Evolutionary conservation across 1,284 basidiomycete genomes (phyloP).

Genomic region (Cutaneotrichosporon arboriforme): DNA sequence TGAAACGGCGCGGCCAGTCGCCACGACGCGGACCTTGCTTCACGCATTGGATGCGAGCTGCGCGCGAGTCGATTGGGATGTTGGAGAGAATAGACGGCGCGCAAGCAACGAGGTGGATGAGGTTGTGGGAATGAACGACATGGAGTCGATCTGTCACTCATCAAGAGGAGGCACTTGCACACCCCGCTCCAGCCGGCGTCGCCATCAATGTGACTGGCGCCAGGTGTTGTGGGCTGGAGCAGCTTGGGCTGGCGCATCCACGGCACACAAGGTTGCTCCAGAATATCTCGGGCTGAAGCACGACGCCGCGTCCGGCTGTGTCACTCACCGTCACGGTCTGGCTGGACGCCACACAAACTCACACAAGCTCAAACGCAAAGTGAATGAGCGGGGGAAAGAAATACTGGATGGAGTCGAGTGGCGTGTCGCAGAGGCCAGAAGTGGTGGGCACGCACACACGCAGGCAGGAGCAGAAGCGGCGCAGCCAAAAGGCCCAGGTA

Average conservation of each 20-base stretch:
- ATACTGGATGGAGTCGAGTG: conserved; percentile 2
- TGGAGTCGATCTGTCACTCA: not conserved
- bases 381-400: not conserved
- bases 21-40: too few relatives aligned
- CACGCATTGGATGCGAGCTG: too few relatives aligned
- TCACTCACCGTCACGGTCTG: not conserved
- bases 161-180: not conserved
- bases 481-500: not conserved
- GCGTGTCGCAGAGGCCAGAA: not conserved
- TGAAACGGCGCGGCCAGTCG: not conserved
- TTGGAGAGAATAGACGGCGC: too few relatives aligned
- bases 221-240: not conserved
- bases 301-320: not conserved
- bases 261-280: not conserved
- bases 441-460: too few relatives aligned
- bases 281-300: not conserved
- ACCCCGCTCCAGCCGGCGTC: not conserved
- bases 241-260: not conserved
- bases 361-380: conserved; percentile 1
- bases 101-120: too few relatives aligned
- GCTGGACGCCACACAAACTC: not conserved
- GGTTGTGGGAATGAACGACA: too few relatives aligned
- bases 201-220: not conserved
- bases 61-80: too few relatives aligned
- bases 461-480: too few relatives aligned